Evolutionary conservation across 225 moss, liverwort and hornwort genomes (phyloP).

Genomic region (Straminergon stramineum): DNA sequence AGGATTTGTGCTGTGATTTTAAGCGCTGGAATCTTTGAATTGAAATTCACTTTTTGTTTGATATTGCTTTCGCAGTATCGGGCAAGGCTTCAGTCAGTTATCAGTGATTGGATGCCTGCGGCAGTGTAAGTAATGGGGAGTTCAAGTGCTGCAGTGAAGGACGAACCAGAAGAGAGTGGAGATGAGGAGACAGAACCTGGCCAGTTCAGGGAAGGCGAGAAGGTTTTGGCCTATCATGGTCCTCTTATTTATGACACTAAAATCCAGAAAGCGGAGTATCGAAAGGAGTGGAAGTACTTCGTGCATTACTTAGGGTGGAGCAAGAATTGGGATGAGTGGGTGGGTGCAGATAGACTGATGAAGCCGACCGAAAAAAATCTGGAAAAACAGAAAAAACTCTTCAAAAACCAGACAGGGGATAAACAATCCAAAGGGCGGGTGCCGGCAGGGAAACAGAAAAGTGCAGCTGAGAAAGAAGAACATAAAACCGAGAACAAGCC

Average conservation of each 20-base stretch:
- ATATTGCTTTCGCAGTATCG: neutral
- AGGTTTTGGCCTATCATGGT: slow-evolving; percentile 92
- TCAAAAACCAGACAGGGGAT: slow-evolving; percentile 76
- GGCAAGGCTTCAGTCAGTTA: neutral
- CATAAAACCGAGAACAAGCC: slow-evolving; percentile 20
- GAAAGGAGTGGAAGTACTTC: slow-evolving; percentile 91
- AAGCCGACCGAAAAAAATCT: slow-evolving; percentile 74
- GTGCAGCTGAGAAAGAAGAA: slow-evolving; percentile 48
- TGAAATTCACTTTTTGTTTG: neutral
- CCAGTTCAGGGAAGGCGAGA: slow-evolving; percentile 87
- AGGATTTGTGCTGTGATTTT: neutral
- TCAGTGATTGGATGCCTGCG: slow-evolving; percentile 11
- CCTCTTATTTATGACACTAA: slow-evolving; percentile 94
- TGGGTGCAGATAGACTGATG: slow-evolving; percentile 81
- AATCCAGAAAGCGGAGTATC: slow-evolving; percentile 82
- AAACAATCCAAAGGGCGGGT: slow-evolving; percentile 77
- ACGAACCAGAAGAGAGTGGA: slow-evolving; percentile 28
- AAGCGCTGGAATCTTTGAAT: neutral
- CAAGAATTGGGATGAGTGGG: slow-evolving; percentile 99
- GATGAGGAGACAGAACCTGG: slow-evolving; percentile 36
- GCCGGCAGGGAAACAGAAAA: slow-evolving; percentile 72
- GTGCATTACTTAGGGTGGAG: slow-evolving; percentile 97
- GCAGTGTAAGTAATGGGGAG: slow-evolving; percentile 54
- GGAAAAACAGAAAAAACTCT: slow-evolving; percentile 69
- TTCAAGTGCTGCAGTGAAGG: slow-evolving; percentile 58